Percentiles rank a stretch among this genome's conserved stretches.
These are phyloP conservation scores for Salicornia ramosissima DNA, from an alignment of 148 eudicot species.

Conservation along the genomic window DNA sequence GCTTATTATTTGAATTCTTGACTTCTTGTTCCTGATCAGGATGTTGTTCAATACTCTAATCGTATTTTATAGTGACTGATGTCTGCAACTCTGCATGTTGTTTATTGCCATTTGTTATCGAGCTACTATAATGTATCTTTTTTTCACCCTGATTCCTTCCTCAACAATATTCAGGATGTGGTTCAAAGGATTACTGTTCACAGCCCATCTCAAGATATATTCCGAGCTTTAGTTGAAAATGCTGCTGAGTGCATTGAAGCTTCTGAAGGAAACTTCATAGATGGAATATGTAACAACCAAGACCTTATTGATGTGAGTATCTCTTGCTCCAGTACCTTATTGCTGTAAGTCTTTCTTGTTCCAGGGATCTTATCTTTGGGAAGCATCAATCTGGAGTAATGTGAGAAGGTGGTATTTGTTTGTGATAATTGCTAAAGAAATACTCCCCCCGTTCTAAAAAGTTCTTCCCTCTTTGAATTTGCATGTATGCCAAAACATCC, in stretches of 20 bases:
- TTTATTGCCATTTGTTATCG: background rate
- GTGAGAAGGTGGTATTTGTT: background rate
- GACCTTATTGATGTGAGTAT: constrained; percentile 31
- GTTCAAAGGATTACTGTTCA: constrained; percentile 12
- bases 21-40: too few species aligned
- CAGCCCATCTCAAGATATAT: constrained; percentile 30
- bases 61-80: too few species aligned
- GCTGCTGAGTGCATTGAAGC: constrained; percentile 21
- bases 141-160: too few species aligned
- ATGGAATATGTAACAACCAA: constrained; percentile 24
- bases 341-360: constrained; percentile 19
- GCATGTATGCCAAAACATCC: too few species aligned
- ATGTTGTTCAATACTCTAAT: too few species aligned
- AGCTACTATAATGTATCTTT: background rate
- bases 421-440: background rate
- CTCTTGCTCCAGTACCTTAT: constrained; percentile 13
- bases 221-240: constrained; percentile 23
- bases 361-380: background rate
- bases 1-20: background rate
- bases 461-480: too few species aligned
- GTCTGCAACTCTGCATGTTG: too few species aligned
- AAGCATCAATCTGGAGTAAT: background rate
- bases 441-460: too few species aligned
- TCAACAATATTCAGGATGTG: constrained; percentile 22
- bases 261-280: background rate